A percentile compares a stretch with the other conserved stretches of the same genome.
These are phyloP conservation scores for Pilaira anomala DNA, from an alignment of 192 early-diverging fungal species.

Conservation along the genomic window DNA sequence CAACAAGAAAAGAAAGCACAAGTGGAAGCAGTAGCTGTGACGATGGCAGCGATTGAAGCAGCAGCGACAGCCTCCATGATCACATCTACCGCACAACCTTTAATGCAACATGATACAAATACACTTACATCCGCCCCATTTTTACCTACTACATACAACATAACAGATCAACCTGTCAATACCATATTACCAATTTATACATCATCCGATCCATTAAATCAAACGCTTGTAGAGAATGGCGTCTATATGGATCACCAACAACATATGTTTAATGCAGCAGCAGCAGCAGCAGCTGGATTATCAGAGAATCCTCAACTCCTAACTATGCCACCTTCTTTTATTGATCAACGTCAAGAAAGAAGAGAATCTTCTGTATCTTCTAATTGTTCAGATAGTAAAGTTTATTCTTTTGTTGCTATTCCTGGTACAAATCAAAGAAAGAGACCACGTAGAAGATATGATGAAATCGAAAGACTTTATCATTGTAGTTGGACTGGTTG, in stretches of 20 bases:
- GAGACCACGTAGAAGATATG: slow-evolving; percentile 52
- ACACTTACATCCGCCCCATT: background rate
- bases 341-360: background rate
- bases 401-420: slow-evolving; percentile 45
- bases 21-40: background rate
- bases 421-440: slow-evolving; percentile 55
- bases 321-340: background rate
- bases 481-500: slow-evolving; percentile 52
- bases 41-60: background rate
- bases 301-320: background rate
- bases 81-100: background rate
- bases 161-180: background rate
- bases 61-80: background rate
- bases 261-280: background rate
- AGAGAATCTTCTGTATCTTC: slow-evolving; percentile 16
- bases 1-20: background rate
- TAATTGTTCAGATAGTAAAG: slow-evolving; percentile 18
- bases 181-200: background rate
- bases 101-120: background rate
- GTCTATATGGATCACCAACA: too few species aligned
- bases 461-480: slow-evolving; percentile 61
- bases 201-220: background rate
- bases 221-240: background rate
- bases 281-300: background rate
- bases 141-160: background rate